Base-by-base conservation (phyloP, 768 basidiomycete genomes). In the Boletus reticulatus region DNA sequence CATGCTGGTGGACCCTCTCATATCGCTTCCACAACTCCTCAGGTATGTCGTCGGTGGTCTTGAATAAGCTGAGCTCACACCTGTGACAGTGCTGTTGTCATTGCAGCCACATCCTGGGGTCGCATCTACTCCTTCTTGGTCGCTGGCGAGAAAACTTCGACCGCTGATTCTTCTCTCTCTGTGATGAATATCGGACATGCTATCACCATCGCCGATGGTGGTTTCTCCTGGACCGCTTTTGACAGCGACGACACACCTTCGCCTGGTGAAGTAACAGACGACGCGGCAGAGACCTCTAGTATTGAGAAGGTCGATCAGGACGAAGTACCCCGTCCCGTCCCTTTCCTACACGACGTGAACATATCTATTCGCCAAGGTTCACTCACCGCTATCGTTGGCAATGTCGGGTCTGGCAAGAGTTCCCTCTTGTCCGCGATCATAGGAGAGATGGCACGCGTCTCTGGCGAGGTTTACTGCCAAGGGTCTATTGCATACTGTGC, bases 401-500 rank as follows among this genome's bases (percentile, higher is more conserved):
- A 53, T 48, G 66, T 67, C 14, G 66, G 66, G 19, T 67, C 66
- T 46, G 66, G 66, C 10, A 67, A 67, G 57, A 69, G 68, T 6
- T 69, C 68, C 5, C 57, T 69, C 45, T 34, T 70, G 32, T 70
- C 68, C 8, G 68, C 68, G 10, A 63, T 70, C 16, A 60, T 70
- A 22, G 68, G 68, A 29, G 68, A 69, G 56, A 70, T 69, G 68
- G 32, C 61, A 20, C 58, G 60, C 43, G 52, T 66, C 31, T 68
- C 64, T 39, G 69, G 68, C 45, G 54, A 68, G 36, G 56, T 66
- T 43, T 20, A 38, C 42, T 60, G 57, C 24, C 51, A 62, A 11
- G 69, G 69, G 11, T 65, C 69, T 11, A 56, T 71, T 48, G 69
- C 67, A 27, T 71, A 70, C 56, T 71, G 67, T 45, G 70, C 69